phyloP scores from a whole-genome alignment of 106 monocot genomes.

The Dendrobium nobile region DNA sequence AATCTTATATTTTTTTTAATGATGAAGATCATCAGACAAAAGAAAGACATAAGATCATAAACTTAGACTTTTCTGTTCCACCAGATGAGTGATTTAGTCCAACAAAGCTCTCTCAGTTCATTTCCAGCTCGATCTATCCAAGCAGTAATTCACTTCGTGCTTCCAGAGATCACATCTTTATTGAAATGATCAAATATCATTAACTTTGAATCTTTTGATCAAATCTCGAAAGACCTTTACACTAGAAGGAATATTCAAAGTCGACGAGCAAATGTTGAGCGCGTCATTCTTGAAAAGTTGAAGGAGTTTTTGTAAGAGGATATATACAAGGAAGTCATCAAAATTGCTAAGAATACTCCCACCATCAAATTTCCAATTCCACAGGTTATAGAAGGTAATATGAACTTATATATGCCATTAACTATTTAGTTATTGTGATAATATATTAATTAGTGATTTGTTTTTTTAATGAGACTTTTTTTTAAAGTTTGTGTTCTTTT shows the following conservation, averaged over 20 bases:
- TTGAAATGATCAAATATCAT: constrained; percentile 16
- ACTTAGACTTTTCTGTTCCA: constrained; percentile 54
- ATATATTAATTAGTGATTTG: no score
- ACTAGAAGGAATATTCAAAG: background rate
- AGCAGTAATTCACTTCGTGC: constrained; percentile 49
- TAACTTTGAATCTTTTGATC: constrained; percentile 48
- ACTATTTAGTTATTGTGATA: no score
- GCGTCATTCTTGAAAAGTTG: constrained; percentile 28
- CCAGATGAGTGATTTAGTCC: constrained; percentile 69
- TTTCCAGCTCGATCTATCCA: constrained; percentile 34
- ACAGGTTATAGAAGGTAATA: constrained; percentile 43
- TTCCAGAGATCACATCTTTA: constrained; percentile 42
- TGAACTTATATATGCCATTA: no score
- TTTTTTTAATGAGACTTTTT: no score
- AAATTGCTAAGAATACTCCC: constrained; percentile 11
- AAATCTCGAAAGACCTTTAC: constrained; percentile 39
- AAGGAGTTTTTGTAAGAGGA: constrained; percentile 41
- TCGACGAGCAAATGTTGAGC: constrained; percentile 6
- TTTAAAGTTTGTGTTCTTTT: no score
- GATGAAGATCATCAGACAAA: constrained; percentile 32
- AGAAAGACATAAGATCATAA: constrained; percentile 26
- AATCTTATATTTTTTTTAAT: no score
- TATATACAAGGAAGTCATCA: constrained; percentile 19
- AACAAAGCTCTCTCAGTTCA: constrained; percentile 53
- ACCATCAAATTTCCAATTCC: constrained; percentile 49